Base-by-base conservation (phyloP, 2,329 filamentous ascomycete genomes). In the Gaeumannomyces tritici region DNA sequence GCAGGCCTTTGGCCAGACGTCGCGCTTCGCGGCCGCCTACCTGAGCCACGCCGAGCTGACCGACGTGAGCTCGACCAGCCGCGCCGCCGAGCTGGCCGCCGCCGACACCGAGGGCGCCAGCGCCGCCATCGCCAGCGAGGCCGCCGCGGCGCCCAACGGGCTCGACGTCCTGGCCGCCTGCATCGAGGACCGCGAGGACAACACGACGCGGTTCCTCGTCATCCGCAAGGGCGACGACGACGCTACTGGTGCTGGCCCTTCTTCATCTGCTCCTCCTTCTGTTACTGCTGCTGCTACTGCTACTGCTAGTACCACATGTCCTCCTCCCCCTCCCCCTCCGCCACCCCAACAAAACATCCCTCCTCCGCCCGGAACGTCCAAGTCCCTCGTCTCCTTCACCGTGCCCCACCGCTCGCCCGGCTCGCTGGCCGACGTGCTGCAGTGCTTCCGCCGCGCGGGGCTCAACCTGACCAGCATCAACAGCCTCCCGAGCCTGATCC, bases 1-100 rank as follows among this genome's bases (percentile, higher is more conserved):
- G 12, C 95, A 99, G 75, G 95, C 92, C 31, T 96, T 95, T 80
- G 92, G 91, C 28, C 93, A 98, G 76, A 96, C 92, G 75, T 86
- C 87, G 24, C 73, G 71, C 15, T 96, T 96, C 75, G 29, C 26
- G 3, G 26, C 60, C n/a, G 56, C 80, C 31, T 79, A 90, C 69
- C 83, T 96, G 65, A 87, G 86, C 67, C 84, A 84, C 57, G 80
- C 88, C n/a, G 91, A 96, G 76, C 83, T 87, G 61, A 84, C 93
- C 64, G 93, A 98, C 71, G 88, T 91, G 56, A 89, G 87, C 64
- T 95, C 89, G 31, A 99, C 95, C 7, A 93, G 89, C 68, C 87
- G 86, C 66, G 95, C 91, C 0, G 93, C 93, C 0, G 86, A 93
- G 74, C 82, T 96, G 51, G 89, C 89, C 0, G 79, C 80, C 55